Percentiles rank a stretch among this genome's conserved stretches.
Evolutionary conservation across 1,139 yeast genomes (phyloP).

Genomic region (Pichia sorboxylosa): DNA sequence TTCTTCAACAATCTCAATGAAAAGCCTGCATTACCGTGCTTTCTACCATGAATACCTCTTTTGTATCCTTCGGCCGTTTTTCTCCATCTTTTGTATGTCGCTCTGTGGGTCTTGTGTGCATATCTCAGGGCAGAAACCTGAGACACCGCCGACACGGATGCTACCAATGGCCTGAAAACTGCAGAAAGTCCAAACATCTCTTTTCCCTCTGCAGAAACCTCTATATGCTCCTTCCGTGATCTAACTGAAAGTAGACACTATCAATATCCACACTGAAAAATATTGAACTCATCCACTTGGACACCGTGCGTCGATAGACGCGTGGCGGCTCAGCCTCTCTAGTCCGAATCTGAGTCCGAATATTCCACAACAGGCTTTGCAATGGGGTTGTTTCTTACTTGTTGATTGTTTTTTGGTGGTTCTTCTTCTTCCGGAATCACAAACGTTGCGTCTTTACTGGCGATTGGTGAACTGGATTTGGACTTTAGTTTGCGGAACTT

Average conservation of each 20-base stretch:
- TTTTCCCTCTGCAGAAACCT: too few species aligned
- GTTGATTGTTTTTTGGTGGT: slow-evolving; percentile 3
- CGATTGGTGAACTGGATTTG: too few species aligned
- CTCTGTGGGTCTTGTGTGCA: slow-evolving; percentile 52
- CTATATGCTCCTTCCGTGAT: too few species aligned
- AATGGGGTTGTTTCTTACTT: not conserved
- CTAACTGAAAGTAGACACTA: too few species aligned
- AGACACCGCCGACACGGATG: slow-evolving; percentile 1
- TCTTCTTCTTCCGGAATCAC: slow-evolving; percentile 3
- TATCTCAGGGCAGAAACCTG: slow-evolving; percentile 25
- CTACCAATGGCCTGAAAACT: slow-evolving; percentile 5
- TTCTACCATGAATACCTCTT: slow-evolving; percentile 71
- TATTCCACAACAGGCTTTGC: slow-evolving; percentile 1
- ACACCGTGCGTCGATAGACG: slow-evolving; percentile 1
- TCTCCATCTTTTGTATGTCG: slow-evolving; percentile 77
- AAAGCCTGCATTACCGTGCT: slow-evolving; percentile 91
- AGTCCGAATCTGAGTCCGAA: slow-evolving; percentile 5
- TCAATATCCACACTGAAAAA: too few species aligned
- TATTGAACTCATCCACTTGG: too few species aligned
- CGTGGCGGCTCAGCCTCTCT: too few species aligned
- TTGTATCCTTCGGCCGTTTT: slow-evolving; percentile 45
- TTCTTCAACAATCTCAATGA: slow-evolving; percentile 50
- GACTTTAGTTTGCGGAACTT: slow-evolving; percentile 8
- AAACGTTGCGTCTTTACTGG: too few species aligned
- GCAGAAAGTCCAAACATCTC: slow-evolving; percentile 2